Percentiles rank a stretch among this genome's conserved stretches.
phyloP scores from a whole-genome alignment of 2,329 filamentous ascomycete species.

The Blastomyces silverae region DNA sequence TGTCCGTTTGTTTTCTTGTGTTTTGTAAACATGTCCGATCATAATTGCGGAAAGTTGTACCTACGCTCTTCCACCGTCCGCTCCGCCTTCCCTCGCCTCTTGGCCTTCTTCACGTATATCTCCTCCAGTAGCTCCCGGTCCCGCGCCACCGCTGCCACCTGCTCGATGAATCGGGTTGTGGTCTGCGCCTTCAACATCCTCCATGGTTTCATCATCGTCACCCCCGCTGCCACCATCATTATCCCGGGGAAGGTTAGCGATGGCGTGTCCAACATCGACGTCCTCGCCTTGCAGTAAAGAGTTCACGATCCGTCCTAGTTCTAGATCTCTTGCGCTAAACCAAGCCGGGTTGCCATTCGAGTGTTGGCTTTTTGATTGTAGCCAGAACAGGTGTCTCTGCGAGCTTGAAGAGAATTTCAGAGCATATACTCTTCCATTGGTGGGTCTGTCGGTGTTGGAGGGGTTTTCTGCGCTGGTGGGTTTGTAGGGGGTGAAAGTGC shows the following conservation, averaged over 20 bases:
- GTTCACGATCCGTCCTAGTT: slow-evolving; percentile 83
- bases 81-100: slow-evolving; percentile 81
- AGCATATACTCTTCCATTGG: slow-evolving; percentile 82
- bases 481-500: slow-evolving; percentile 77
- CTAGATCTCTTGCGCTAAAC: slow-evolving; percentile 78
- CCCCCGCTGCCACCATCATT: slow-evolving; percentile 47
- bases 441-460: slow-evolving; percentile 56
- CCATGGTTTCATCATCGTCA: slow-evolving; percentile 70
- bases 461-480: slow-evolving; percentile 51
- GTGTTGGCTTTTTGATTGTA: slow-evolving; percentile 84
- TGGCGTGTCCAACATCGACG: slow-evolving; percentile 67
- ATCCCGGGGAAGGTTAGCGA: slow-evolving; percentile 55
- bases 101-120: slow-evolving; percentile 88
- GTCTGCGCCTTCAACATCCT: slow-evolving; percentile 61
- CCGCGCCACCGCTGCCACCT: slow-evolving; percentile 70
- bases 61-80: slow-evolving; percentile 99
- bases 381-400: slow-evolving; percentile 88
- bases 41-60: slow-evolving; percentile 49
- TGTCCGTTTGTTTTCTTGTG: neutral
- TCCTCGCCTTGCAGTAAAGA: slow-evolving; percentile 80
- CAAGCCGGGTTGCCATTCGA: slow-evolving; percentile 62
- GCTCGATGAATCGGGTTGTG: slow-evolving; percentile 53
- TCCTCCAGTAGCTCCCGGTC: slow-evolving; percentile 78
- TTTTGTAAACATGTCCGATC: slow-evolving; percentile 8
- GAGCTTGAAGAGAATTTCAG: slow-evolving; percentile 92